These are phyloP conservation scores for Lachancea dasiensis DNA, from an alignment of 805 yeast genomes.

Conservation along the genomic window DNA sequence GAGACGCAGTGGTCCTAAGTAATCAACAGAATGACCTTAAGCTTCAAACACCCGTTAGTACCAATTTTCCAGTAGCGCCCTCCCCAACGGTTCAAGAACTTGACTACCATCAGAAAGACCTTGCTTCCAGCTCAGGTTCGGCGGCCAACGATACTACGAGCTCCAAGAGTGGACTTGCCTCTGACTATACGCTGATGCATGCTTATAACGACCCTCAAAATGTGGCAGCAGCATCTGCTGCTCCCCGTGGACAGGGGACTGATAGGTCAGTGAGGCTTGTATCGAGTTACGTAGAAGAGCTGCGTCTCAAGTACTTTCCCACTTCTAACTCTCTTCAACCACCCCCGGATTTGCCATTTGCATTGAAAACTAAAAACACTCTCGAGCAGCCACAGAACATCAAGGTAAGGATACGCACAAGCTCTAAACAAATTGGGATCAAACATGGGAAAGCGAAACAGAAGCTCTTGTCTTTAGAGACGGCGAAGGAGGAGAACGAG, in stretches of 20 bases:
- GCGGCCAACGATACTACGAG: not conserved
- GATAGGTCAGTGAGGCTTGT: conserved; percentile 26
- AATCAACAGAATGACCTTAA: not conserved
- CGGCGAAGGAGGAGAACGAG: conserved; percentile 25
- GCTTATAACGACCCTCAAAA: not conserved
- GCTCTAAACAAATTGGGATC: conserved; percentile 33
- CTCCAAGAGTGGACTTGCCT: conserved; percentile 1
- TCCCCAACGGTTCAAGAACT: not conserved
- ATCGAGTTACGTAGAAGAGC: conserved; percentile 32
- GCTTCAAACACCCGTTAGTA: not conserved
- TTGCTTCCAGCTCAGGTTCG: not conserved
- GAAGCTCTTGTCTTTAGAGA: conserved; percentile 30
- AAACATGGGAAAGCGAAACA: conserved; percentile 34
- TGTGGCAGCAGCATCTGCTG: not conserved
- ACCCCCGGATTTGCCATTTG: conserved; percentile 32
- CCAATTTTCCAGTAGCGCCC: not conserved
- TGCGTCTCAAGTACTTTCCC: conserved; percentile 28
- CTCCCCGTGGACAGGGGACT: conserved; percentile 2
- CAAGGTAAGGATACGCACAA: conserved; percentile 31
- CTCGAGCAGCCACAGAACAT: conserved; percentile 30
- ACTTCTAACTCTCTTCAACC: conserved; percentile 32
- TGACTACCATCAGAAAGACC: not conserved
- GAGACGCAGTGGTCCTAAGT: not conserved
- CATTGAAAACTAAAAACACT: conserved; percentile 30
- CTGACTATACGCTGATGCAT: conserved; percentile 2